These are phyloP conservation scores for Ephemerocybe angulata DNA, from an alignment of 768 basidiomycete species.

Conservation along the genomic window DNA sequence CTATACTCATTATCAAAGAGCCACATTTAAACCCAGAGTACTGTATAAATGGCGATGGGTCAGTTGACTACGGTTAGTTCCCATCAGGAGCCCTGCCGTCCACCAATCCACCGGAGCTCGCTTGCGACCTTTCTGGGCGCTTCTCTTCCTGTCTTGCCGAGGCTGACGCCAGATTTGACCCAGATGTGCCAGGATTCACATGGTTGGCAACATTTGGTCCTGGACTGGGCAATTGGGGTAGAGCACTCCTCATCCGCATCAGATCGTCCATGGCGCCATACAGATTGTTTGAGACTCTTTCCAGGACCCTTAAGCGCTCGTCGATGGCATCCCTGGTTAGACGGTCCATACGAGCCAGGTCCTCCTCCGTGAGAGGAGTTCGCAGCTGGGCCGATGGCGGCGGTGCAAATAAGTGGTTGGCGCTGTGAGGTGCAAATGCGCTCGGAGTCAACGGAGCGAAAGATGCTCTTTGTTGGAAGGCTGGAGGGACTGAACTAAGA, in stretches of 20 bases:
- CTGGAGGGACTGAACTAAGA: neutral
- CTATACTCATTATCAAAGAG: too few relatives aligned
- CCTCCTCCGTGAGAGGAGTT: slow-evolving; percentile 51
- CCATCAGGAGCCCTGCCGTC: too few relatives aligned
- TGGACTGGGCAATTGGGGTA: slow-evolving; percentile 37
- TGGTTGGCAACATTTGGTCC: neutral
- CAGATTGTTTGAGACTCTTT: slow-evolving; percentile 73
- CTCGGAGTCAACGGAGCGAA: neutral
- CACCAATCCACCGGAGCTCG: too few relatives aligned
- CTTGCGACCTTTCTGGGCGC: slow-evolving; percentile 5
- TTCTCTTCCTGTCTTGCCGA: slow-evolving; percentile 5
- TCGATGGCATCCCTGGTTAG: slow-evolving; percentile 80
- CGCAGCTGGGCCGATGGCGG: slow-evolving; percentile 35
- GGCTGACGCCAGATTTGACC: neutral
- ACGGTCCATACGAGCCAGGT: slow-evolving; percentile 60
- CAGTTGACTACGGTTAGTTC: too few relatives aligned
- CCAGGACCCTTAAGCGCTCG: slow-evolving; percentile 74
- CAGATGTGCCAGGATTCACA: neutral
- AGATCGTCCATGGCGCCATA: slow-evolving; percentile 77
- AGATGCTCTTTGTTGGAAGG: neutral
- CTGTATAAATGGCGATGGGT: too few relatives aligned
- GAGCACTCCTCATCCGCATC: slow-evolving; percentile 66
- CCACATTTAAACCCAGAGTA: too few relatives aligned
- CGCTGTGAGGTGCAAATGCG: neutral
- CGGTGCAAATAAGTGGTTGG: slow-evolving; percentile 7